These are phyloP conservation scores for Platanthera guangdongensis DNA, from an alignment of 106 monocot genomes.

Conservation along the genomic window DNA sequence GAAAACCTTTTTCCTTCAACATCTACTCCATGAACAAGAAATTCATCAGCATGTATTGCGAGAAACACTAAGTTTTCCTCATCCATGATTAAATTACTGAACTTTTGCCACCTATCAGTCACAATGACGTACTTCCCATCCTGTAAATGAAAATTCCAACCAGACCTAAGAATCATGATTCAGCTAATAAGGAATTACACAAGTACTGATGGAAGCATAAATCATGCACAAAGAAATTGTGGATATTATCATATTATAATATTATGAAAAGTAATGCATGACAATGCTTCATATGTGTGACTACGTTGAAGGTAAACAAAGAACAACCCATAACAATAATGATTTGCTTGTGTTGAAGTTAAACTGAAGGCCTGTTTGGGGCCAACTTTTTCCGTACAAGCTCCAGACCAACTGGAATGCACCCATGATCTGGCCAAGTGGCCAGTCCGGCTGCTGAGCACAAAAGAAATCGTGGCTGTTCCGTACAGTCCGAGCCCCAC, in stretches of 20 bases:
- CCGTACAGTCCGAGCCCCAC: no score
- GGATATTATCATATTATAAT: not conserved
- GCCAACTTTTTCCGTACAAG: no score
- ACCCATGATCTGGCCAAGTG: no score
- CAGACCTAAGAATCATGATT: not conserved
- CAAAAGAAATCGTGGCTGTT: no score
- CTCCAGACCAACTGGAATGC: no score
- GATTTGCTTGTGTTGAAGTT: not conserved
- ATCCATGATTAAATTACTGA: conserved; percentile 66
- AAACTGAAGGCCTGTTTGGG: no score
- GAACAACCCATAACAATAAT: not conserved
- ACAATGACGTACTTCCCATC: conserved; percentile 78
- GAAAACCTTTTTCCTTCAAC: conserved; percentile 92
- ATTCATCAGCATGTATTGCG: conserved; percentile 74
- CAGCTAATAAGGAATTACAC: not conserved
- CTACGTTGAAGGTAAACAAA: not conserved
- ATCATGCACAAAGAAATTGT: not conserved
- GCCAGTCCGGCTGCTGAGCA: no score
- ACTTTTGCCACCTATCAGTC: conserved; percentile 95
- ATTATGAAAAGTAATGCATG: not conserved
- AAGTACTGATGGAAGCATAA: not conserved
- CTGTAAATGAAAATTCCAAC: conserved; percentile 17
- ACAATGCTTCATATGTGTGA: not conserved
- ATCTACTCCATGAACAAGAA: conserved; percentile 97
- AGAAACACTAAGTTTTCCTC: conserved; percentile 53